Evolutionary conservation across 805 yeast genomes (phyloP).

Genomic region (Saccharomycopsis amapae): DNA sequence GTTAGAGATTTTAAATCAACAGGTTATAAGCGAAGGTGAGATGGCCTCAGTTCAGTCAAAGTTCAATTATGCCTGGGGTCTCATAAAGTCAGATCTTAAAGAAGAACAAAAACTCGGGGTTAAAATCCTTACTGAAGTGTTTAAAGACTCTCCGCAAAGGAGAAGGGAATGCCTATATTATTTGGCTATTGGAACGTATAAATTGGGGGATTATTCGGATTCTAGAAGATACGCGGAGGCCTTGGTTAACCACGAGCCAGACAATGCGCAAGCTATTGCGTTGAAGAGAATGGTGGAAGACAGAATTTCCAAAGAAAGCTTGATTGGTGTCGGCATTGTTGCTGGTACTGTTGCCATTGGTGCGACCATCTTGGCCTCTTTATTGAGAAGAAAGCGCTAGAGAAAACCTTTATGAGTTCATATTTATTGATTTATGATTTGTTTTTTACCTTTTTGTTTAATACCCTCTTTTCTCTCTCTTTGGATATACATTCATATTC

Average conservation of each 20-base stretch:
- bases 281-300: constrained; percentile 75
- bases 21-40: constrained; percentile 75
- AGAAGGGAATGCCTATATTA: constrained; percentile 88
- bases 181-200: constrained; percentile 78
- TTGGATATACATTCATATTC: not conserved
- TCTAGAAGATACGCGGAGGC: constrained; percentile 82
- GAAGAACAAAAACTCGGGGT: constrained; percentile 75
- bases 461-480: not conserved
- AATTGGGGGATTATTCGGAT: constrained; percentile 78
- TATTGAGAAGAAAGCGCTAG: constrained; percentile 31
- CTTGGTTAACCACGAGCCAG: constrained; percentile 73
- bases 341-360: constrained; percentile 84
- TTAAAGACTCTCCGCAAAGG: constrained; percentile 71
- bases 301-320: constrained; percentile 77
- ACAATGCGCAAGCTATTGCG: constrained; percentile 66
- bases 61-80: constrained; percentile 96
- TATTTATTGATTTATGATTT: no score
- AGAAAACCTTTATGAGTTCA: not conserved
- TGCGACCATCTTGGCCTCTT: constrained; percentile 49
- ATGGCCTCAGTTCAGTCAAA: constrained; percentile 73
- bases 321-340: constrained; percentile 80
- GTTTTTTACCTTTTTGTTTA: no score
- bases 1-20: constrained; percentile 65
- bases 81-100: constrained; percentile 60
- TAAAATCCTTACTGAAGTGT: constrained; percentile 58